Base-by-base conservation (phyloP, 2,329 filamentous ascomycete species). In the Ascochyta fabae region DNA sequence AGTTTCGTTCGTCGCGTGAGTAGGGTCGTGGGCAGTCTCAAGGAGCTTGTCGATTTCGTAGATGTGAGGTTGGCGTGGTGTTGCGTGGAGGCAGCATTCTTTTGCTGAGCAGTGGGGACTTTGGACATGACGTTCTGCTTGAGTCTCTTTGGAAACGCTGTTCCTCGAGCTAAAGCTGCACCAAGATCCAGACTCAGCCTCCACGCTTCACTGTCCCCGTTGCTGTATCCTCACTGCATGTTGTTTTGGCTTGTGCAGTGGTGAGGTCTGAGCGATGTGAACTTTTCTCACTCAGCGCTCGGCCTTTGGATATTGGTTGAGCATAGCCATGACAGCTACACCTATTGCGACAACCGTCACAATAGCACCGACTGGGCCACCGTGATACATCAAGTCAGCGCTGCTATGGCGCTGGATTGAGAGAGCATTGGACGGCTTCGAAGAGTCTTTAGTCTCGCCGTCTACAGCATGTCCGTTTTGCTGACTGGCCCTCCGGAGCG, bases 301-400 rank as follows among this genome's bases (percentile, higher is more conserved):
- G 15, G 75, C 70, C 57, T 78, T 79, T 31, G 77, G 76, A 69
- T 78, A 80, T 41, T 76, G 74, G 52, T 77, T 77, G 38, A 77
- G 66, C 64, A 71, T 76, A 27, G 73, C 69, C 75, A 78, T 78
- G 47, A 77, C 69, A 42, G 73, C 75, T 15, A 77, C 69, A 51
- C 75, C 75, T 26, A 77, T 63, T 48, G 75, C 69, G 43, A 78
- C 73, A n/a, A 77, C 72, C 8, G 71, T 71, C 23, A 77, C 60
- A 47, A 77, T 75, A 22, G 72, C 72, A 31, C 74, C 71, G 34
- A 70, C 73, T 8, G 75, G 75, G 9, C 69, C 72, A n/a, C 73
- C 72, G 43, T 77, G 71, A 29, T 68, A 67, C 47, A 75, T 66
- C 31, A 69, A 45, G 47, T 74, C 65, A 48, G 66, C 61, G 26